Percentiles rank a stretch among this genome's conserved stretches.
Conservation (phyloP, 1,284 basidiomycete species). For the Sporisorium scitamineum region DNA sequence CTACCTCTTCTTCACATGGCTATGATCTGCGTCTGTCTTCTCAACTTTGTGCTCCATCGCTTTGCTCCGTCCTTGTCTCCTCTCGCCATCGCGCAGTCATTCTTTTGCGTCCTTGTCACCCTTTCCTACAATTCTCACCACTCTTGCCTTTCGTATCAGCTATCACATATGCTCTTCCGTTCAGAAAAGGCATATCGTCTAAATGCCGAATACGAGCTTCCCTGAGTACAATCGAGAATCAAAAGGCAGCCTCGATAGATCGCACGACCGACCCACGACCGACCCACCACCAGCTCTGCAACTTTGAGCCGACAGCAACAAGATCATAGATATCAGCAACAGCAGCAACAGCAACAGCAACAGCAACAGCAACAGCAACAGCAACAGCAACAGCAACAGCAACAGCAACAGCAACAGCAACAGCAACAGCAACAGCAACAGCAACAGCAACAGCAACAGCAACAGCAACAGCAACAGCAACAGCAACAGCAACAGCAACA, state of each 20-base stretch:
- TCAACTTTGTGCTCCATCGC: neutral
- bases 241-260: conserved; percentile 4
- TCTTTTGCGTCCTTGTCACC: neutral
- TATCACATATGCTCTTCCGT: conserved; percentile 8
- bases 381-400: conserved; percentile 2
- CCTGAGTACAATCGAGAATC: conserved; percentile 13
- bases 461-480: conserved; percentile 1
- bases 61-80: neutral
- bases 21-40: neutral
- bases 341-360: conserved; percentile 3
- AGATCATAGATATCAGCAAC: neutral
- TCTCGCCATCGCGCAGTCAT: neutral
- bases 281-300: neutral
- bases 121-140: neutral
- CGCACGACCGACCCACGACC: neutral
- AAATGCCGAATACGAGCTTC: conserved; percentile 34
- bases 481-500: neutral
- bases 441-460: neutral
- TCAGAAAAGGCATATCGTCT: neutral
- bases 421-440: no score
- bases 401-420: neutral
- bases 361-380: conserved; percentile 1
- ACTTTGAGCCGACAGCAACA: neutral
- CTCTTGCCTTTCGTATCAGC: neutral
- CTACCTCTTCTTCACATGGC: neutral